phyloP scores from a whole-genome alignment of 2,329 filamentous ascomycete genomes.

The Penicillium vulpinum region DNA sequence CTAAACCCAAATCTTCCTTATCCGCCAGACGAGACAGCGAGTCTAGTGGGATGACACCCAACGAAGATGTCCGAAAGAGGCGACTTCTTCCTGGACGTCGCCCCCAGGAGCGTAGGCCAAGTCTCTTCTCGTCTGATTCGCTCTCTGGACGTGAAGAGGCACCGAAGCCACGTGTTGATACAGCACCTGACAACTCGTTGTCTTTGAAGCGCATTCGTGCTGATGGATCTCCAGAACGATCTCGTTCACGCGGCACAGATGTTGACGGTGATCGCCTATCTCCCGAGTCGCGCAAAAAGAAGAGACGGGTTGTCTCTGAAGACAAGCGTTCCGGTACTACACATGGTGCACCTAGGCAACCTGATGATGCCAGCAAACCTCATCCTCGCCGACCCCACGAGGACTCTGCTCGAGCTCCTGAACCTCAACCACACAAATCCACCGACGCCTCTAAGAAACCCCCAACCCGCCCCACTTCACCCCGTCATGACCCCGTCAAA shows the following conservation, averaged over 20 bases:
- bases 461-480: slow-evolving; percentile 3
- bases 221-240: slow-evolving; percentile 45
- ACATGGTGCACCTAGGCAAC: slow-evolving; percentile 35
- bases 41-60: slow-evolving; percentile 24
- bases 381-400: slow-evolving; percentile 18
- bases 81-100: slow-evolving; percentile 45
- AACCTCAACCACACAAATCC: slow-evolving; percentile 12
- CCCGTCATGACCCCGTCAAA: slow-evolving; percentile 13
- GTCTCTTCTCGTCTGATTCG: slow-evolving; percentile 44
- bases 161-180: slow-evolving; percentile 33
- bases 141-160: slow-evolving; percentile 41
- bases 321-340: slow-evolving; percentile 34
- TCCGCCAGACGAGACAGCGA: slow-evolving; percentile 36
- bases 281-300: slow-evolving; percentile 44
- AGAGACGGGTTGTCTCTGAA: slow-evolving; percentile 43
- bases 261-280: slow-evolving; percentile 32
- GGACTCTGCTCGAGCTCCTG: slow-evolving; percentile 10
- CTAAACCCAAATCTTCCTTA: slow-evolving; percentile 30
- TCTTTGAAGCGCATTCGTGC: slow-evolving; percentile 44
- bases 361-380: slow-evolving; percentile 22
- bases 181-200: slow-evolving; percentile 24
- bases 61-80: slow-evolving; percentile 41
- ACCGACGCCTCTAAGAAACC: slow-evolving; percentile 16
- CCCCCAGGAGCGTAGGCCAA: slow-evolving; percentile 40
- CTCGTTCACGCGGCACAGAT: slow-evolving; percentile 37